phyloP scores from a whole-genome alignment of 768 basidiomycete species.

The Thelephora aurantiotincta region DNA sequence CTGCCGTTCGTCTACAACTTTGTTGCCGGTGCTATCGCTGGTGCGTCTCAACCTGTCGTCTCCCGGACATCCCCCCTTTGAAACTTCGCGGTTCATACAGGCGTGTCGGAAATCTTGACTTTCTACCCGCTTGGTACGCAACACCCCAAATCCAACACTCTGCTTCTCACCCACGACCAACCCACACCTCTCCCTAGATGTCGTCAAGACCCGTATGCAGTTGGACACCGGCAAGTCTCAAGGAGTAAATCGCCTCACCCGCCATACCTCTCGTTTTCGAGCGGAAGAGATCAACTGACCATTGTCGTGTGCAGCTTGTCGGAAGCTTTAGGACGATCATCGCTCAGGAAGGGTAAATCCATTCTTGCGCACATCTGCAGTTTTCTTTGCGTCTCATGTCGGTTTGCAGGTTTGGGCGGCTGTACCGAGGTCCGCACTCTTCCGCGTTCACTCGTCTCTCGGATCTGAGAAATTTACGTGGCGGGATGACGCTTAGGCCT shows the following conservation, averaged over 20 bases:
- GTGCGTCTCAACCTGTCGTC: slow-evolving; percentile 24
- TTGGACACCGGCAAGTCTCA: slow-evolving; percentile 74
- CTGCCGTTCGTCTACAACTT: slow-evolving; percentile 85
- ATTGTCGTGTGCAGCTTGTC: slow-evolving; percentile 28
- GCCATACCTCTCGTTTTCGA: background rate
- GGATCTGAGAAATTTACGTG: background rate
- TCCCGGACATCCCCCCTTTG: background rate
- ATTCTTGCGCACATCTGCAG: slow-evolving; percentile 6
- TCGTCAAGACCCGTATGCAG: slow-evolving; percentile 98
- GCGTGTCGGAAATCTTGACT: slow-evolving; percentile 53
- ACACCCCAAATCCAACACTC: background rate
- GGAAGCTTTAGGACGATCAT: slow-evolving; percentile 77
- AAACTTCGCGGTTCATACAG: background rate
- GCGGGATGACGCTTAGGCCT: slow-evolving; percentile 36
- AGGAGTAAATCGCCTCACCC: slow-evolving; percentile 21
- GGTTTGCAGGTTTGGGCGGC: slow-evolving; percentile 44
- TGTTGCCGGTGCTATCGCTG: slow-evolving; percentile 91
- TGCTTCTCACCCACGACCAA: background rate
- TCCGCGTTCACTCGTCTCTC: background rate
- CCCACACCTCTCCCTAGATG: slow-evolving; percentile 39
- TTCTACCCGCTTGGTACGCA: slow-evolving; percentile 80
- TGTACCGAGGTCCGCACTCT: slow-evolving; percentile 64
- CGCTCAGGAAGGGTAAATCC: slow-evolving; percentile 74
- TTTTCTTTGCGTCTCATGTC: slow-evolving; percentile 4
- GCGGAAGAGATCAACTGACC: background rate